Evolutionary conservation across 2,329 filamentous ascomycete species (phyloP), one percentile per base, ranked within the genome.

Genomic region (Calonectria leucothoes): DNA sequence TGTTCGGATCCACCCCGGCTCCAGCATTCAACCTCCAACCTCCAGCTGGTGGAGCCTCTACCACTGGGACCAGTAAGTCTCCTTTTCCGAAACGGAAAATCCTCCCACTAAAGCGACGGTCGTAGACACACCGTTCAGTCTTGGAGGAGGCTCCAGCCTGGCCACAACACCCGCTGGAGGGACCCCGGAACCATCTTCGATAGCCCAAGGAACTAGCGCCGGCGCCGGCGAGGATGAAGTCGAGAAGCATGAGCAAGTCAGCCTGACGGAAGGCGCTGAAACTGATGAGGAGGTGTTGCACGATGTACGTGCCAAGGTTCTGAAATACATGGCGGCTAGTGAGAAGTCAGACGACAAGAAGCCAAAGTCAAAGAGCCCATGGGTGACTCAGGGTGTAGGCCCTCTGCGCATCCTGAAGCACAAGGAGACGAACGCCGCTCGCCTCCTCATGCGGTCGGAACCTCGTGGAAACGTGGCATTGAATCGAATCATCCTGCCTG

Each of bases 361-460:
- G 81, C 78, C 82, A 64, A 88, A 88, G 79, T 85, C 84, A n/a
- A 87, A 89, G 79, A 90, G 87, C 66, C 87, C 89, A 2, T 97
- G 94, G 94, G 86, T 88, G 35, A 91, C 89, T 0, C 91, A 93
- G 82, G 95, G 94, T 55, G 86, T 94, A 10, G 95, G 95, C 0
- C 89, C 91, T 14, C 85, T 96, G 66, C 92, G 94, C 48, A 82
- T 98, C 17, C 87, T 97, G 74, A 93, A 93, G 83, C 90, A 96
- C 85, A 94, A 94, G 82, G 88, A 89, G 20, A 94, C 92, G 0
- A 91, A 90, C 25, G 88, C 89, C 33, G 89, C 92, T 5, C 91
- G 95, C 49, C 86, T 97, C 57, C 85, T 97, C 25, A 85, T 96
- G 74, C 91, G 95, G 64, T 91, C 91, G n/a, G 93, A 95, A 76